Evolutionary conservation across 2,329 filamentous ascomycete genomes (phyloP), one percentile per base, ranked within the genome.

Genomic region (Fusarium sp.): DNA sequence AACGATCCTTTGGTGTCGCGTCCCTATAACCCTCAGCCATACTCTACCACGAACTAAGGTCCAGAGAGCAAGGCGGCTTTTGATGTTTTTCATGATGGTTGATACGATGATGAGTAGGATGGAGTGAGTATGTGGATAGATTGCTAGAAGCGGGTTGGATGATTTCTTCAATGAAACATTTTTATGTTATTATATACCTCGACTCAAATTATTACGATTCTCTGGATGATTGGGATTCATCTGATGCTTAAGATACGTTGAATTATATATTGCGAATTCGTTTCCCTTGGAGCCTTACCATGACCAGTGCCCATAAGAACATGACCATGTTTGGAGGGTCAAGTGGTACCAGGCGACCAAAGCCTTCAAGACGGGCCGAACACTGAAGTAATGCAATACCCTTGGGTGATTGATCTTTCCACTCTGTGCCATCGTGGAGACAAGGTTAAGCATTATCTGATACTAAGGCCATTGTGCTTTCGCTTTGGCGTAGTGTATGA

Each of bases 1-100:
- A n/a, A 55, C 17, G 67, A 70, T 2, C 52, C 28, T 15, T 28
- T 70, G 14, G 35, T 66, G 17, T 59, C 60, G 7, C 66, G 38
- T 9, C 26, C 65, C 15, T 70, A 69, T n/a, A 57, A 38, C 20
- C 11, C 41, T 22, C 55, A 36, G 11, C 11, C 38, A 5, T 56
- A 61, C 28, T 28, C 11, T 10, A 63, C 44, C 2, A 38, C 28
- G 6, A 38, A 36, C 17, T 59, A 41, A 39, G 35, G 7, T 10
- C 3, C 4, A 11, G 13, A 22, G 54, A 33, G 13, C 1, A 6
- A 20, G 15, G 17, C 15, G 4, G 12, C 20, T 22, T 15, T 36
- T 12, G 49, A 36, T 12, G 5, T 36, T 12, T 15, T 15, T 36
- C 20, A 52, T 26, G 18, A 52, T 26, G 18, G 13, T 5, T 17